Evolutionary conservation across 2,329 filamentous ascomycete genomes (phyloP), one percentile per base, ranked within the genome.

Genomic region (Xylariaceae sp.): DNA sequence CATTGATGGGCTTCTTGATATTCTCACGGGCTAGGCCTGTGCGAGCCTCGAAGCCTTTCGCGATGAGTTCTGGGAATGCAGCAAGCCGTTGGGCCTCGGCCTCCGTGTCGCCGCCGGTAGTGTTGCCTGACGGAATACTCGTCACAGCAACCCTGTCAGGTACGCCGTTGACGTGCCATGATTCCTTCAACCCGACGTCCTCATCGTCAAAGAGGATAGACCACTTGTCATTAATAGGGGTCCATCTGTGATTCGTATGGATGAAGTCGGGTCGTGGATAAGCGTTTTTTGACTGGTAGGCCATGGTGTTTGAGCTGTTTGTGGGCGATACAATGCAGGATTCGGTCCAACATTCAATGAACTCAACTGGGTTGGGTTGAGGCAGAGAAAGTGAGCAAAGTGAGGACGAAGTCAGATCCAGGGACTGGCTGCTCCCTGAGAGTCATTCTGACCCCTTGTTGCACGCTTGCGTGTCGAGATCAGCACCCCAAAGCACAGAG

Each of bases 211-310:
- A 88, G 51, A 83, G 71, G 66, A 88, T 85, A 58, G 79, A 76
- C 86, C 86, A 88, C 4, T 77, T 73, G 0, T 85, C 85, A 64
- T 88, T 82, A 51, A 88, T 79, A 1, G 81, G 82, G 47, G 74
- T 71, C 86, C 86, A 88, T 51, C 75, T 77, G 34, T 86, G 76
- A 30, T 75, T 68, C 37, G 74, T 72, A 57, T 85, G 83, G 56
- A 80, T 69, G 70, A 88, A 88, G 72, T 88, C 85, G 0, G 86
- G 85, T 57, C 86, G 83, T 23, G 86, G 86, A 65, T 89, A 87
- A 59, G 58, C 57, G 42, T 69, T 68, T 59, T 69, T 69, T 5
- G 69, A 69, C 37, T 68, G 66, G 47, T 71, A 69, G 51, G 71
- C 66, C 70, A 71, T 70, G 39, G 50, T 67, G 7, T 52, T 57